Evolutionary conservation across 2,329 filamentous ascomycete species (phyloP).

Genomic region (Fusarium sp.): DNA sequence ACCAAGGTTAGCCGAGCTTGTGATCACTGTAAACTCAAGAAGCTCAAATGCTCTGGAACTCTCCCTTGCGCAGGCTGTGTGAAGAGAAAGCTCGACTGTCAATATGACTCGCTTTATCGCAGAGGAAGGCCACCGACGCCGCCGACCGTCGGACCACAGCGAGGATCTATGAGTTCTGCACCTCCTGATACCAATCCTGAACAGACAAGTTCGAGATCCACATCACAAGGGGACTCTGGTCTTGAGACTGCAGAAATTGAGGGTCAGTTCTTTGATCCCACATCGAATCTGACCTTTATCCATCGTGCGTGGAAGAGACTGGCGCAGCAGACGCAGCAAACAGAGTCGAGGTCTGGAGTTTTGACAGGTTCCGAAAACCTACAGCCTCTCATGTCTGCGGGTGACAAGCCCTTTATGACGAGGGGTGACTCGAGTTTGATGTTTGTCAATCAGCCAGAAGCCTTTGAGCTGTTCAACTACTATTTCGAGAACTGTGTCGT

Average conservation of each 20-base stretch:
- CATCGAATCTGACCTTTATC: conserved; percentile 62
- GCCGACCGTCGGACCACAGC: conserved; percentile 24
- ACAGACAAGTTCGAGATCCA: background rate
- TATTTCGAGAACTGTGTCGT: conserved; percentile 70
- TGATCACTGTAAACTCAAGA: conserved; percentile 51
- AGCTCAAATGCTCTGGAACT: conserved; percentile 50
- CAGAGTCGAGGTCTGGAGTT: conserved; percentile 10
- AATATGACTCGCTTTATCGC: conserved; percentile 49
- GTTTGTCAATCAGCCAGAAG: conserved; percentile 50
- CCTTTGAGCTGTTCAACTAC: conserved; percentile 53
- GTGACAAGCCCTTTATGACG: conserved; percentile 58
- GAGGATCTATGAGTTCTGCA: conserved; percentile 6
- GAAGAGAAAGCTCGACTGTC: conserved; percentile 42
- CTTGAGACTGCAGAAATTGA: conserved; percentile 59
- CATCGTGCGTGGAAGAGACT: conserved; percentile 62
- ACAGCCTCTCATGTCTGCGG: conserved; percentile 56
- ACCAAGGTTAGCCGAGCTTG: conserved; percentile 47
- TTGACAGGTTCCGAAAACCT: conserved; percentile 43
- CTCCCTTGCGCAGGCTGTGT: conserved; percentile 48
- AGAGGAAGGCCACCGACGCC: conserved; percentile 51
- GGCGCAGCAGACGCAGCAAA: conserved; percentile 52
- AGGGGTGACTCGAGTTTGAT: conserved; percentile 45
- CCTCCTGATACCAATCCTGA: conserved; percentile 13
- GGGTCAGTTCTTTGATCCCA: conserved; percentile 62
- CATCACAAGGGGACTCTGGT: conserved; percentile 52